Evolutionary conservation across 2,329 filamentous ascomycete genomes (phyloP).

Genomic region (Fusarium odoratissimum): DNA sequence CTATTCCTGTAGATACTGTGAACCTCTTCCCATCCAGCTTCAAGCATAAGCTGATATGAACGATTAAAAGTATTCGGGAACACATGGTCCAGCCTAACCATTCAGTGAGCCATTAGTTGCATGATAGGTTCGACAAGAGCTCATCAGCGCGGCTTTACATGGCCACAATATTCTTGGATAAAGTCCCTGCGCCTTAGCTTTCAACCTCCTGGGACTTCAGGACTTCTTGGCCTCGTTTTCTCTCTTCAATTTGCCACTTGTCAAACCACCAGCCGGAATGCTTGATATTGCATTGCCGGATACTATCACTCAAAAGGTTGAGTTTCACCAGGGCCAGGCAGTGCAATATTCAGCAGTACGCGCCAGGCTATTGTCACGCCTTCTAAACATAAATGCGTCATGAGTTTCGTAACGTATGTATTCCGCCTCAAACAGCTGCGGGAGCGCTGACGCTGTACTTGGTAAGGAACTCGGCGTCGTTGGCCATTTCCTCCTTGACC

Average conservation of each 20-base stretch:
- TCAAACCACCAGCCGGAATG: not conserved
- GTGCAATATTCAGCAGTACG: not conserved
- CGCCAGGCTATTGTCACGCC: slow-evolving; percentile 14
- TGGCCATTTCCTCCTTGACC: slow-evolving; percentile 94
- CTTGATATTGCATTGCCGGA: slow-evolving; percentile 7
- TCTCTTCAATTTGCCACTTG: not conserved
- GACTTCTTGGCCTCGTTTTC: not conserved
- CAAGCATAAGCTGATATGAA: not conserved
- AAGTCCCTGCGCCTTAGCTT: not conserved
- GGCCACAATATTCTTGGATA: not conserved
- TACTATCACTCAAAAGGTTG: not conserved
- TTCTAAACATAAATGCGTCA: slow-evolving; percentile 14
- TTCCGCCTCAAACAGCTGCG: slow-evolving; percentile 50
- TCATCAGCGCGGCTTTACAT: not conserved
- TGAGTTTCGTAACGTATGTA: slow-evolving; percentile 14
- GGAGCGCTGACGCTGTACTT: slow-evolving; percentile 71
- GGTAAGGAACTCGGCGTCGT: slow-evolving; percentile 83
- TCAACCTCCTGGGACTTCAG: slow-evolving; percentile 3
- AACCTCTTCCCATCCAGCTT: not conserved
- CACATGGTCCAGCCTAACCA: not conserved
- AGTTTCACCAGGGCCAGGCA: slow-evolving; percentile 1
- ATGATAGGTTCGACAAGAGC: not conserved
- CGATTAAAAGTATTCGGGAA: not conserved
- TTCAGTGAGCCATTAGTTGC: not conserved
- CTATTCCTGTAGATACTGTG: not conserved